These are phyloP conservation scores for Aspergillus sp. DNA, from an alignment of 2,329 filamentous ascomycete species.

Conservation along the genomic window DNA sequence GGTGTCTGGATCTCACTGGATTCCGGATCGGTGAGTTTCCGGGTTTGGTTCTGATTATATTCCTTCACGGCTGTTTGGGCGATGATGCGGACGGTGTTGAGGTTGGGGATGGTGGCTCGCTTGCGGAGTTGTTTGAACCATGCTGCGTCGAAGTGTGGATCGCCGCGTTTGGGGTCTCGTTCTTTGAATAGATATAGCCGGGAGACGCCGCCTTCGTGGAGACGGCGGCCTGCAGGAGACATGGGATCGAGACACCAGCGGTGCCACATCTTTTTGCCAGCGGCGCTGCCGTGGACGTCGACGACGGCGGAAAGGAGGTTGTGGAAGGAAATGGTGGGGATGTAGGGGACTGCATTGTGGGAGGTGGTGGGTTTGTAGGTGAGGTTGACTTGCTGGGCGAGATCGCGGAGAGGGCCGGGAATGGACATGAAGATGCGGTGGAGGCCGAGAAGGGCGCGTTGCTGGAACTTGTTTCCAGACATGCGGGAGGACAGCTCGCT, in stretches of 20 bases:
- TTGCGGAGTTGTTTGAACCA: conserved; percentile 19
- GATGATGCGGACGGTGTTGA: conserved; percentile 34
- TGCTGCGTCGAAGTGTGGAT: conserved; percentile 20
- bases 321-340: conserved; percentile 45
- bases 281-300: conserved; percentile 42
- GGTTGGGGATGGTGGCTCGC: conserved; percentile 27
- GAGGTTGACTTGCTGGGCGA: conserved; percentile 17
- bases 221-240: conserved; percentile 14
- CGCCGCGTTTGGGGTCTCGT: conserved; percentile 13
- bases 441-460: conserved; percentile 23
- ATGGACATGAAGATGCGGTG: conserved; percentile 26
- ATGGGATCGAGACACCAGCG: conserved; percentile 40
- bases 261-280: conserved; percentile 46
- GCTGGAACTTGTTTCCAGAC: conserved; percentile 19
- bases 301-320: conserved; percentile 51
- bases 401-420: conserved; percentile 24
- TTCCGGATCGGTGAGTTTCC: too few species aligned
- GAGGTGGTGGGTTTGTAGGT: conserved; percentile 7
- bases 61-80: conserved; percentile 29
- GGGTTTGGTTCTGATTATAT: conserved; percentile 2
- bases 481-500: conserved; percentile 15
- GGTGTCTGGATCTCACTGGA: too few species aligned
- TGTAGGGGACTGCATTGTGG: conserved; percentile 17
- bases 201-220: conserved; percentile 22
- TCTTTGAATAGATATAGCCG: conserved; percentile 20